Base-by-base conservation (phyloP, 768 basidiomycete genomes). In the Hygrocybe punicea region DNA sequence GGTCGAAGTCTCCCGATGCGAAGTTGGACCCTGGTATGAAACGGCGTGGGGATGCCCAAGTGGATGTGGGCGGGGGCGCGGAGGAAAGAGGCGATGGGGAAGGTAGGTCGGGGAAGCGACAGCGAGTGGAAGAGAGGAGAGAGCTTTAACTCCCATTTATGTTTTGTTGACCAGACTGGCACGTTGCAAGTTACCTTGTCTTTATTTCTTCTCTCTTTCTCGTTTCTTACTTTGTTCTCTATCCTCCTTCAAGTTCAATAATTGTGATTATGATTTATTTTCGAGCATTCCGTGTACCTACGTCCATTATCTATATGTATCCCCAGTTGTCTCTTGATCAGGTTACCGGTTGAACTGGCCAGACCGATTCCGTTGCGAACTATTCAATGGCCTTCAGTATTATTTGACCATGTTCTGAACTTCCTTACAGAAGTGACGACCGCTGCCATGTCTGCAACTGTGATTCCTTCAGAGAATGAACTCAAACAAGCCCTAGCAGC, bases 381-480 rank as follows among this genome's bases (percentile, higher is more conserved):
- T n/a, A n/a, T n/a, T n/a, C n/a, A n/a, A n/a, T n/a, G n/a, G n/a
- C n/a, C n/a, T n/a, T n/a, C n/a, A n/a, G n/a, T n/a, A n/a, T n/a
- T n/a, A n/a, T n/a, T n/a, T n/a, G n/a, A n/a, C n/a, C n/a, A n/a
- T n/a, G n/a, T n/a, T n/a, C n/a, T n/a, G n/a, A n/a, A n/a, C n/a
- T n/a, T n/a, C n/a, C n/a, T n/a, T n/a, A n/a, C n/a, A n/a, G n/a
- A n/a, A 40, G 14, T 16, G 19, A n/a, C n/a, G n/a, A n/a, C 46
- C 24, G 24, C 17, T 33, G 24, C 23, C 37, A 39, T 21, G 24
- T 17, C 4, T n/a, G 13, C 35, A 24, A 35, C 36, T 7, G 19
- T 57, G 6, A 51, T 50, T 16, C 89, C 89, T 0, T 54, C 77
- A 1, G 91, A 93, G 56, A 80, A 80, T 29, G 84, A 83, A 37